Evolutionary conservation across 495 filamentous ascomycete species (phyloP).

Genomic region (Annulohypoxylon moriforme): DNA sequence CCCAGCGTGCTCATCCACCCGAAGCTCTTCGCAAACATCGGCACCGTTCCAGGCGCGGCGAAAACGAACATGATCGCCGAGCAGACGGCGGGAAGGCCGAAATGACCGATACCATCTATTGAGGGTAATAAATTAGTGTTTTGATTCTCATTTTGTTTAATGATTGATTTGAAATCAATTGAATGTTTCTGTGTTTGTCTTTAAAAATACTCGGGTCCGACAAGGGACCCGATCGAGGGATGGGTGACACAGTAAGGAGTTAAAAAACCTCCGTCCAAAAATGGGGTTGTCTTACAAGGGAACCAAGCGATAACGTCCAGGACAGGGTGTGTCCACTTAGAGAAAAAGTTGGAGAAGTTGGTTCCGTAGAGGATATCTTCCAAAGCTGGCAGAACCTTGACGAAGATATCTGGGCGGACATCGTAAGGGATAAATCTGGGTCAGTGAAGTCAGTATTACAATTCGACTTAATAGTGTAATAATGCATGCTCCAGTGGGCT

Average conservation of each 20-base stretch:
- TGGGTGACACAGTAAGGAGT: neutral
- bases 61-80: slow-evolving; percentile 84
- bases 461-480: neutral
- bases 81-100: slow-evolving; percentile 81
- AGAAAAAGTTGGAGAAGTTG: slow-evolving; percentile 94
- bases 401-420: slow-evolving; percentile 91
- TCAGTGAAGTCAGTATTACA: slow-evolving; percentile 10
- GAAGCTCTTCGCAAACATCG: slow-evolving; percentile 85
- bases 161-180: neutral
- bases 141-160: neutral
- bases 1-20: slow-evolving; percentile 92
- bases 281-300: slow-evolving; percentile 62
- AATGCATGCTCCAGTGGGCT: neutral
- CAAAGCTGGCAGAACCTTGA: slow-evolving; percentile 91
- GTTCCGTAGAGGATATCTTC: slow-evolving; percentile 97
- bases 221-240: neutral
- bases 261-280: neutral
- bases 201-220: neutral
- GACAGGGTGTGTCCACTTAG: slow-evolving; percentile 81
- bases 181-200: neutral
- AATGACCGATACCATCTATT: slow-evolving; percentile 81
- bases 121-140: slow-evolving; percentile 8
- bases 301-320: slow-evolving; percentile 92
- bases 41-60: slow-evolving; percentile 83
- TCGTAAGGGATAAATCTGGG: slow-evolving; percentile 83